These are phyloP conservation scores for Bacidia rubella DNA, from an alignment of 495 filamentous ascomycete genomes.

Conservation along the genomic window DNA sequence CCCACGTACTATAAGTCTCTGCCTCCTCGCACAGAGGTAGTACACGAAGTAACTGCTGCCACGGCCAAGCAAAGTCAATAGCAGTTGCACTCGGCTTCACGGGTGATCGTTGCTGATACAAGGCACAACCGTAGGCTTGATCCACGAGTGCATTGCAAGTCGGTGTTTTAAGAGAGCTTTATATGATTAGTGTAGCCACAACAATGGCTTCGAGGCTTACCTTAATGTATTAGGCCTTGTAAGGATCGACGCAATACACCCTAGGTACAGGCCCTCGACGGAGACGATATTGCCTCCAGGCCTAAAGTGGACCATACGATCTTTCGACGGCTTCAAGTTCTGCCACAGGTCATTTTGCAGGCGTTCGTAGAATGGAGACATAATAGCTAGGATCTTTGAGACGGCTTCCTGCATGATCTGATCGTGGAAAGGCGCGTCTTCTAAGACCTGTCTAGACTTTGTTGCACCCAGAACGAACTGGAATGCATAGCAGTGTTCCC, in stretches of 20 bases:
- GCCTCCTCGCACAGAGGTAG: not conserved
- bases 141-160: too few species aligned
- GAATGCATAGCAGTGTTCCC: constrained; percentile 6
- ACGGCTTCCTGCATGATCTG: not conserved
- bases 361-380: constrained; percentile 11
- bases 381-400: constrained; percentile 3
- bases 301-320: not conserved
- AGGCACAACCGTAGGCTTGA: constrained; percentile 9
- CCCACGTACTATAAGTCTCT: not conserved
- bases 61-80: constrained; percentile 11
- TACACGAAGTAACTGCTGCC: constrained; percentile 5
- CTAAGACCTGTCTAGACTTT: not conserved
- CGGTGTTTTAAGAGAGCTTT: too few species aligned
- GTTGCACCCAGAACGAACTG: not conserved
- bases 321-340: not conserved
- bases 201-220: constrained; percentile 8
- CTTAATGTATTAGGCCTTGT: not conserved
- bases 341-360: constrained; percentile 7
- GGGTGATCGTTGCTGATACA: constrained; percentile 9
- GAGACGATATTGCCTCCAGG: not conserved
- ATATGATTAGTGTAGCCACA: too few species aligned
- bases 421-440: not conserved
- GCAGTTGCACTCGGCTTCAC: not conserved
- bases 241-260: constrained; percentile 6
- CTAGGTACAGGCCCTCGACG: constrained; percentile 6